phyloP scores from a whole-genome alignment of 2,329 filamentous ascomycete species.

The Alternaria brassicae region DNA sequence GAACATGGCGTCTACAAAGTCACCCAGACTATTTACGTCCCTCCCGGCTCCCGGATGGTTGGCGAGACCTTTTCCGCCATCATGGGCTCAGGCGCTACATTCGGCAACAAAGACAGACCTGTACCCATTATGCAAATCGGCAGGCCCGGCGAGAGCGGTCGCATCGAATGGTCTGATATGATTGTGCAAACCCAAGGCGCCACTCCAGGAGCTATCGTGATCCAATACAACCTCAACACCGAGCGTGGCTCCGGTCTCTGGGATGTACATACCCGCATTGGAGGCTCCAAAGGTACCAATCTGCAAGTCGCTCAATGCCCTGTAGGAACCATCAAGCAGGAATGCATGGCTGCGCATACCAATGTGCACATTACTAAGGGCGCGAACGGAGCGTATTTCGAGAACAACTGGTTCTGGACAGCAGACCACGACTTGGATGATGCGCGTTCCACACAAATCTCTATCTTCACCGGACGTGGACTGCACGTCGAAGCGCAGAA shows the following conservation, averaged over 20 bases:
- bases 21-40: constrained; percentile 63
- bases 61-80: constrained; percentile 87
- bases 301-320: constrained; percentile 79
- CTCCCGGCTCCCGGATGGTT: constrained; percentile 77
- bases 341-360: constrained; percentile 75
- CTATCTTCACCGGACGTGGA: constrained; percentile 86
- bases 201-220: constrained; percentile 72
- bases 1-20: constrained; percentile 66
- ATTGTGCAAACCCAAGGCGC: constrained; percentile 74
- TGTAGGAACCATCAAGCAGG: constrained; percentile 55
- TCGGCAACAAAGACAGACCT: constrained; percentile 60
- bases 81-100: constrained; percentile 73
- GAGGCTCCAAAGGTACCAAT: constrained; percentile 78
- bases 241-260: constrained; percentile 69
- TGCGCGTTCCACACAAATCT: constrained; percentile 73
- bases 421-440: constrained; percentile 90
- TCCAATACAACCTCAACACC: constrained; percentile 73
- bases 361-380: constrained; percentile 59
- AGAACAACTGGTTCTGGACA: constrained; percentile 92
- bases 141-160: constrained; percentile 68
- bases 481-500: constrained; percentile 70
- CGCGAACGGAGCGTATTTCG: constrained; percentile 72
- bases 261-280: constrained; percentile 88
- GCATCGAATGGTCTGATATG: constrained; percentile 75
- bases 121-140: constrained; percentile 73